Evolutionary conservation across 495 filamentous ascomycete species (phyloP).

Genomic region (Xylaria curta): DNA sequence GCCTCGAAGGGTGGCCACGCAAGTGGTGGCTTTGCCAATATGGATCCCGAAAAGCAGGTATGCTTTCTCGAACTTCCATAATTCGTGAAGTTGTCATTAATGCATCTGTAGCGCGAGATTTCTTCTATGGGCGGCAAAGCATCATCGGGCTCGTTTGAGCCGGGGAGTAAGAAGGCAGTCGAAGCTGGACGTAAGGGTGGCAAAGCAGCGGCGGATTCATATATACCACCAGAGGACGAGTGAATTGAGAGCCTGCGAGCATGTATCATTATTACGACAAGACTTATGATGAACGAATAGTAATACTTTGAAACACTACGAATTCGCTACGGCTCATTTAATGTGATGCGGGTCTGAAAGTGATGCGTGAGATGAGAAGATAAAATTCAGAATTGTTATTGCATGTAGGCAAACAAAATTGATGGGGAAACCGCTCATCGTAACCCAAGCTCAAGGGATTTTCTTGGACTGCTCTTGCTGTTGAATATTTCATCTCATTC

Average conservation of each 20-base stretch:
- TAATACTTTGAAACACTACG: background rate
- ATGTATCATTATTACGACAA: background rate
- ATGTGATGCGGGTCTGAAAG: background rate
- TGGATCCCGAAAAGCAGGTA: conserved; percentile 56
- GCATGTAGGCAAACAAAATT: background rate
- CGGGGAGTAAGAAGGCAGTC: conserved; percentile 50
- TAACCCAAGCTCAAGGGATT: background rate
- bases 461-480: background rate
- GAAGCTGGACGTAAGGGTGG: conserved; percentile 58
- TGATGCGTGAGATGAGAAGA: background rate
- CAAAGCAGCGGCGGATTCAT: too few relatives aligned
- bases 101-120: conserved; percentile 42
- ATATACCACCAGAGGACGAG: too few relatives aligned
- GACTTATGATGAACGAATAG: background rate
- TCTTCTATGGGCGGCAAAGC: conserved; percentile 54
- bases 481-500: background rate
- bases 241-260: background rate
- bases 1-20: conserved; percentile 59
- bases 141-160: conserved; percentile 55
- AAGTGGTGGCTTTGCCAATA: conserved; percentile 45
- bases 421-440: background rate
- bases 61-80: background rate
- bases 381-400: background rate
- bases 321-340: background rate
- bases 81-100: background rate